A percentile compares a stretch with the other conserved stretches of the same genome.
These are phyloP conservation scores for Phlebopus sp. DNA, from an alignment of 1,284 basidiomycete species.

Conservation along the genomic window DNA sequence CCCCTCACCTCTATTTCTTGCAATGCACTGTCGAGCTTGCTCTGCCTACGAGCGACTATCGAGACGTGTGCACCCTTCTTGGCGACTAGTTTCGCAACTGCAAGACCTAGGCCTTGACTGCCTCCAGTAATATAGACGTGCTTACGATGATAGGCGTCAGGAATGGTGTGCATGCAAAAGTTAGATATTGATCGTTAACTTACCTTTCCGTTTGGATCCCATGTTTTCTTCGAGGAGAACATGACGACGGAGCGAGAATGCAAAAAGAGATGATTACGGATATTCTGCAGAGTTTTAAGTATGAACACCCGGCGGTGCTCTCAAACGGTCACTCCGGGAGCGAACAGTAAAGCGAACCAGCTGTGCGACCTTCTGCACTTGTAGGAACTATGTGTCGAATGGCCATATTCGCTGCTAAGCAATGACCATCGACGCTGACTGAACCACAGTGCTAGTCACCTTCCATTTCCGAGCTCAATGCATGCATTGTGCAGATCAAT, in stretches of 20 bases:
- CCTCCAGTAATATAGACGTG: constrained; percentile 14
- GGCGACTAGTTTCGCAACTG: constrained; percentile 55
- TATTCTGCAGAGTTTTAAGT: no score
- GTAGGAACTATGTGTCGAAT: no score
- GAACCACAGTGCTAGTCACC: no score
- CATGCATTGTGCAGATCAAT: no score
- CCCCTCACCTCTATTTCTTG: constrained; percentile 47
- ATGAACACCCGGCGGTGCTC: no score
- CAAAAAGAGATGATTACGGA: no score
- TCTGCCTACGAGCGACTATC: constrained; percentile 58
- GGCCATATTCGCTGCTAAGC: no score
- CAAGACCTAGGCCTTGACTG: constrained; percentile 56
- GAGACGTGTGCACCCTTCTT: constrained; percentile 62
- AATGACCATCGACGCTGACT: no score
- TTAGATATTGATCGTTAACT: neutral
- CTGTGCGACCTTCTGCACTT: no score
- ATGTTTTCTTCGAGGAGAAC: constrained; percentile 11
- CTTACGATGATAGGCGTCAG: neutral
- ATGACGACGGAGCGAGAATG: constrained; percentile 1
- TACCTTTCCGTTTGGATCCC: constrained; percentile 8
- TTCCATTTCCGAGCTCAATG: no score
- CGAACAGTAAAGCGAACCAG: no score
- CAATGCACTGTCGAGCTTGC: constrained; percentile 49
- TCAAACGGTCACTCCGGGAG: no score
- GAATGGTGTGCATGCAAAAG: neutral